Base-by-base conservation (phyloP, 2,329 filamentous ascomycete species). In the Beauveria bassiana region DNA sequence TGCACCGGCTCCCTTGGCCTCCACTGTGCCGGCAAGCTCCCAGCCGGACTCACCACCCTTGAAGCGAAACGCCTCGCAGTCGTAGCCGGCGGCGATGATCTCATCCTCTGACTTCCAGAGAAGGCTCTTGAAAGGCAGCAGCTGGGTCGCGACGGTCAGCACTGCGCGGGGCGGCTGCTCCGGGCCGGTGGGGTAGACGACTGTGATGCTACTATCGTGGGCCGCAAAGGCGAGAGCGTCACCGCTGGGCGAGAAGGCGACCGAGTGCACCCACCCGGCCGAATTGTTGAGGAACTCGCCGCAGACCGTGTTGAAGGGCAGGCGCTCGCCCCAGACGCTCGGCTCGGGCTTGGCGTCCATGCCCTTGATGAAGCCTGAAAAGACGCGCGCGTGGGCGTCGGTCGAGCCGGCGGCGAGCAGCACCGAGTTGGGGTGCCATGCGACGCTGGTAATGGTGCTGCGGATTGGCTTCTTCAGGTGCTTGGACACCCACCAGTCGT, bases 401-500 rank as follows among this genome's bases (percentile, higher is more conserved):
- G 95, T 97, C n/a, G 91, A 96, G 43, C 95, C 95, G 49, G 95
- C 92, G 18, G 93, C 95, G 26, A 99, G 82, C 38, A 99, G 84
- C 18, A 99, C 95, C 10, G 90, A 96, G 81, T 99, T 99, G 42
- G 95, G 95, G 76, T 99, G 95, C 95, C 95, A 99, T 62, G 89
- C 88, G 50, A 99, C 86, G 18, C 90, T 92, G 61, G 95, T 98
- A 70, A 99, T 93, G 62, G 95, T 99, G 74, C 92, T 96, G 67
- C 93, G 90, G 70, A 99, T 96, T 22, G 95, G 95, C 84, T 98
- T 99, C 86, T 98, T 98, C 72, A 99, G 79, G 77, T 99, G 95
- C 82, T 99, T 99, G 43, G 93, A 97, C 47, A 99, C 93, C 95
- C 95, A 99, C 95, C 95, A 99, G 80, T 99, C 93, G 77, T 99